Base-by-base conservation (phyloP, 2,329 filamentous ascomycete genomes). In the Apiospora malaysiana region DNA sequence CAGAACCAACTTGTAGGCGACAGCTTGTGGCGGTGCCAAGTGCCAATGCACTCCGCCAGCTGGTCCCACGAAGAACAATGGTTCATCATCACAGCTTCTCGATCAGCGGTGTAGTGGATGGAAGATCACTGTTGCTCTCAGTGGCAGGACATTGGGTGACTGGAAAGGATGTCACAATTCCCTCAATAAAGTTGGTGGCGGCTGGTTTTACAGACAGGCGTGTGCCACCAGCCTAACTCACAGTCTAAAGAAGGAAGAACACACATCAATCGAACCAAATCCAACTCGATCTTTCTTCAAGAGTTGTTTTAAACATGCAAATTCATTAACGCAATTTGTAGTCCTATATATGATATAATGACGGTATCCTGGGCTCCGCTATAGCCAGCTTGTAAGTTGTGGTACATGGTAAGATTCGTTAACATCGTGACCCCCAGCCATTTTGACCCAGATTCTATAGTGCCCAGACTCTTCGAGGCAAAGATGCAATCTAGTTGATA, bases 381-480 rank as follows among this genome's bases (percentile, higher is more conserved):
- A 9, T 32, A 32, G 6, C 56, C 56, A 40, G 32, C 56, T 40
- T 9, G 27, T 40, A n/a, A 0, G 47, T 16, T 16, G 23, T 40
- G 18, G 21, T 63, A 40, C 32, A 63, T 23, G 23, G 6, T 8
- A 63, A 40, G 21, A 14, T 63, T 63, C 56, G 56, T 63, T 40
- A n/a, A 59, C 12, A 12, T 63, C 56, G 18, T 63, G 3, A 40
- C 56, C 56, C 56, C 45, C 32, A 32, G 32, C 56, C 56, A 63
- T 40, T 63, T n/a, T 63, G 32, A 63, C 56, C 56, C 56, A 21
- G 21, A 12, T 63, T n/a, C 25, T n/a, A 63, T 63, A 9, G 5
- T 12, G 21, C 40, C 18, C 18, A 40, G 21, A 14, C 18, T 32
- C 21, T 78, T 37, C 16, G 40, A 37, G 16, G 6, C 16, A 37